Evolutionary conservation across 352 stramenopile species (phyloP).

Genomic region (Phytophthora rubi): DNA sequence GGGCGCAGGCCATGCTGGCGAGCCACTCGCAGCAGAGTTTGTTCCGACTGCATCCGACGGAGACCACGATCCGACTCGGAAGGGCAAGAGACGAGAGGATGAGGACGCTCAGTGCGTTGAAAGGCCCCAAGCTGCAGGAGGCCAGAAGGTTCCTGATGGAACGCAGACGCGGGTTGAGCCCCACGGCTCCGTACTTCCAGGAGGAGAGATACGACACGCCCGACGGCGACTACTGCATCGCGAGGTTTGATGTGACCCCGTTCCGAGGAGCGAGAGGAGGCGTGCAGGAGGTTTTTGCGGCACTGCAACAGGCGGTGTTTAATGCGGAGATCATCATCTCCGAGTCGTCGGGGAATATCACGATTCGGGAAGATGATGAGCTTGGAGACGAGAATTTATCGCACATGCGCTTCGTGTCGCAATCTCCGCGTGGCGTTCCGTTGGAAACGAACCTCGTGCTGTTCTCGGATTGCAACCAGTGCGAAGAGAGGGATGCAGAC

Average conservation of each 20-base stretch:
- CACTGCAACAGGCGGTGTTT: constrained; percentile 51
- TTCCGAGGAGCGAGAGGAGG: constrained; percentile 45
- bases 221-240: constrained; percentile 54
- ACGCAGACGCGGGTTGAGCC: constrained; percentile 32
- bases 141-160: constrained; percentile 44
- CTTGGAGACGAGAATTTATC: constrained; percentile 50
- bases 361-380: constrained; percentile 77
- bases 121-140: constrained; percentile 39
- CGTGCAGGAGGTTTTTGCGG: constrained; percentile 57
- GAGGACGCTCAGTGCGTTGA: constrained; percentile 32
- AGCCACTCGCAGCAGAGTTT: constrained; percentile 32
- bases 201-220: constrained; percentile 56
- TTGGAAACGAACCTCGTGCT: constrained; percentile 52
- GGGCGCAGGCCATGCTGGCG: constrained; percentile 38
- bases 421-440: constrained; percentile 31
- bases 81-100: constrained; percentile 35
- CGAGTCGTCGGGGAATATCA: constrained; percentile 69
- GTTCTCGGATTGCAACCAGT: constrained; percentile 41
- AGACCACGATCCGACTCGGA: constrained; percentile 44
- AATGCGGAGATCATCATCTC: constrained; percentile 80
- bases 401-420: constrained; percentile 57
- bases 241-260: constrained; percentile 61
- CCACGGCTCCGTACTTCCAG: constrained; percentile 37
- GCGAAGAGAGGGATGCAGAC: neutral
- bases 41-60: constrained; percentile 38